Conservation (phyloP, 1,139 yeast genomes). For the Groenewaldozyma sp. region DNA sequence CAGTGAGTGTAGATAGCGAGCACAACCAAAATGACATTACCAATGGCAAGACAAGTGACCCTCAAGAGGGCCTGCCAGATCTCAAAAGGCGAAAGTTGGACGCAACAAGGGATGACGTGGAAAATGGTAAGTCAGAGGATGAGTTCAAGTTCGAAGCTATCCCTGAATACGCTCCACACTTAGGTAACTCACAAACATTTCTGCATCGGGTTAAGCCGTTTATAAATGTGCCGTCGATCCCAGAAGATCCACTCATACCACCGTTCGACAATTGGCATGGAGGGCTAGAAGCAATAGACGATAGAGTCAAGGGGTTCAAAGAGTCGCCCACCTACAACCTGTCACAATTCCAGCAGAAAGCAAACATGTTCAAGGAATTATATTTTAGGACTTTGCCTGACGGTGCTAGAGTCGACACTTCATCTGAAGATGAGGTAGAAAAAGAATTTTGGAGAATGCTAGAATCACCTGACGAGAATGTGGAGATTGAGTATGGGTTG, state of each 20-base stretch:
- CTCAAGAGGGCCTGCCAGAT: background rate
- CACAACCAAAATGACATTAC: slow-evolving; percentile 5
- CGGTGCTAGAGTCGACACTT: slow-evolving; percentile 5
- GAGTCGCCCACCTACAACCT: slow-evolving; percentile 57
- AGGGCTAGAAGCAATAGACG: slow-evolving; percentile 14
- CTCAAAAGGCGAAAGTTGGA: slow-evolving; percentile 11
- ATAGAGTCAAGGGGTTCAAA: slow-evolving; percentile 37
- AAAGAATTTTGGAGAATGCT: slow-evolving; percentile 32
- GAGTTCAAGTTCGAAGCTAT: slow-evolving; percentile 1
- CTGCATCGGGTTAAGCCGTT: slow-evolving; percentile 14
- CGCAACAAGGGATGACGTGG: slow-evolving; percentile 5
- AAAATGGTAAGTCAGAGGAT: background rate
- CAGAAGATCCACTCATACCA: slow-evolving; percentile 17
- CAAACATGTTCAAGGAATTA: slow-evolving; percentile 38
- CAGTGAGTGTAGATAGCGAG: no score
- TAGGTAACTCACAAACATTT: slow-evolving; percentile 10
- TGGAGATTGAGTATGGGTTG: slow-evolving; percentile 43
- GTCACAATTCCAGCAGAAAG: slow-evolving; percentile 50
- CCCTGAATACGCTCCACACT: slow-evolving; percentile 10
- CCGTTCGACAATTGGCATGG: slow-evolving; percentile 19
- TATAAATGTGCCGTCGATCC: slow-evolving; percentile 10
- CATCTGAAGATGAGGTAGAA: slow-evolving; percentile 24
- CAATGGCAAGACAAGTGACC: background rate
- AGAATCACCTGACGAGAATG: slow-evolving; percentile 26
- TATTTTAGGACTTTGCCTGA: slow-evolving; percentile 24